phyloP scores from a whole-genome alignment of 129 eudicot species.

The Centaurea solstitialis region DNA sequence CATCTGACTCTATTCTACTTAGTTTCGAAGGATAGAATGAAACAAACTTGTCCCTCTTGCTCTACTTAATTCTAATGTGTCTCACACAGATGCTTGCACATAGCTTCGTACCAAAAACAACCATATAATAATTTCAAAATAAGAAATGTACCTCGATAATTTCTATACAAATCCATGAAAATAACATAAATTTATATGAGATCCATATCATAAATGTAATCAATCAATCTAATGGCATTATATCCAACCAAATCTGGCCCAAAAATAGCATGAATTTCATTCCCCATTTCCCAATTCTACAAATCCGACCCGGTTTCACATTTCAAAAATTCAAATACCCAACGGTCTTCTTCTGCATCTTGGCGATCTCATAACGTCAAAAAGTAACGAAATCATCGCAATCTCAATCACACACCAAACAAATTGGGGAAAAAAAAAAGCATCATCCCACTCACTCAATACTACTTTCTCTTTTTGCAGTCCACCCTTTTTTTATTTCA shows the following conservation, averaged over 20 bases:
- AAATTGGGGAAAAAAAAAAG: conserved; percentile 15
- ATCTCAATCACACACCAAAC: conserved; percentile 28
- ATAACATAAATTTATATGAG: too few relatives aligned
- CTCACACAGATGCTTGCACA: too few relatives aligned
- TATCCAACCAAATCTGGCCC: background rate
- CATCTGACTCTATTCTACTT: too few relatives aligned
- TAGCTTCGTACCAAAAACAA: too few relatives aligned
- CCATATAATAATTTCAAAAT: too few relatives aligned
- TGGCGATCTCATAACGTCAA: conserved; percentile 43
- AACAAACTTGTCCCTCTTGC: too few relatives aligned
- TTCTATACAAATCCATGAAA: too few relatives aligned
- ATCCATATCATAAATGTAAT: too few relatives aligned
- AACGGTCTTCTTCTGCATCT: conserved; percentile 43
- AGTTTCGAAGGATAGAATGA: too few relatives aligned
- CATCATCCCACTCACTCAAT: conserved; percentile 1
- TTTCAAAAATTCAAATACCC: conserved; percentile 52
- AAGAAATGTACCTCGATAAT: too few relatives aligned
- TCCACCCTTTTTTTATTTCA: conserved; percentile 41
- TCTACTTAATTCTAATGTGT: too few relatives aligned
- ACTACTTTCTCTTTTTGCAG: conserved; percentile 28
- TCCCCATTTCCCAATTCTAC: background rate
- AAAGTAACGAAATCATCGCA: conserved; percentile 55
- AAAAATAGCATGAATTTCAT: background rate
- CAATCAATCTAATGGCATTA: too few relatives aligned
- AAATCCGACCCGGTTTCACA: conserved; percentile 26